Percentiles rank a stretch among this genome's conserved stretches.
Evolutionary conservation across 2,329 filamentous ascomycete genomes (phyloP).

Genomic region (Botryosphaeria dothidea): DNA sequence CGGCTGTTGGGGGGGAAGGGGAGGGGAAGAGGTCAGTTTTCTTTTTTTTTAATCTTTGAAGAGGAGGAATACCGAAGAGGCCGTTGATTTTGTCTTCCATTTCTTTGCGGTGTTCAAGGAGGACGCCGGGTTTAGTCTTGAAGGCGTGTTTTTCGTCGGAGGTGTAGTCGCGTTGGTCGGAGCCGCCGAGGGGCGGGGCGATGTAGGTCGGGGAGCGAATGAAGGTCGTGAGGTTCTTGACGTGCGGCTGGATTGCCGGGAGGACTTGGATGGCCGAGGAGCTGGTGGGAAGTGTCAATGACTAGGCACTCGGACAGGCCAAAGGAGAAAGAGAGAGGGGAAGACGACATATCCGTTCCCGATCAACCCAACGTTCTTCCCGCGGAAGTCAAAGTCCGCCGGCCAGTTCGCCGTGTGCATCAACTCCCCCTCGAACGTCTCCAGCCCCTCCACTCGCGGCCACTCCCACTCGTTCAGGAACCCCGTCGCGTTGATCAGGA

Average conservation of each 20-base stretch:
- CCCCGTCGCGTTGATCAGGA: constrained; percentile 28
- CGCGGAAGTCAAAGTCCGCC: constrained; percentile 48
- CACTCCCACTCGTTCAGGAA: constrained; percentile 33
- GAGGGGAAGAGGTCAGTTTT: no score
- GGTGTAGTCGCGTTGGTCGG: constrained; percentile 44
- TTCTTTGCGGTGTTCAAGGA: constrained; percentile 45
- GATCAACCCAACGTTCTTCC: constrained; percentile 54
- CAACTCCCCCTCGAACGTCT: constrained; percentile 54
- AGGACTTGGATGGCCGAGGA: constrained; percentile 58
- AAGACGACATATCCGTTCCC: constrained; percentile 44
- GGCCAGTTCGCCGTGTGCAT: constrained; percentile 61
- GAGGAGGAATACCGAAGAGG: constrained; percentile 48
- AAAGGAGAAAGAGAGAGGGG: not conserved
- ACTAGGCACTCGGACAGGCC: constrained; percentile 20
- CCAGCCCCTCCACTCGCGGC: constrained; percentile 54
- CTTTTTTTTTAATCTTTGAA: no score
- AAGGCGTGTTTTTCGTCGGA: constrained; percentile 46
- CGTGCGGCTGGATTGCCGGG: constrained; percentile 47
- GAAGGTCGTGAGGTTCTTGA: constrained; percentile 50
- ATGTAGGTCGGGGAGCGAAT: constrained; percentile 56
- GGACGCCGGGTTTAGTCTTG: constrained; percentile 38
- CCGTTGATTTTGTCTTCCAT: constrained; percentile 50
- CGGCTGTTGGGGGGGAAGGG: constrained; percentile 13
- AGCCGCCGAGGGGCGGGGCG: constrained; percentile 45
- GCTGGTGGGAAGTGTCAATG: constrained; percentile 41